Evolutionary conservation across 768 basidiomycete genomes (phyloP).

Genomic region (Lyophyllum decastes): DNA sequence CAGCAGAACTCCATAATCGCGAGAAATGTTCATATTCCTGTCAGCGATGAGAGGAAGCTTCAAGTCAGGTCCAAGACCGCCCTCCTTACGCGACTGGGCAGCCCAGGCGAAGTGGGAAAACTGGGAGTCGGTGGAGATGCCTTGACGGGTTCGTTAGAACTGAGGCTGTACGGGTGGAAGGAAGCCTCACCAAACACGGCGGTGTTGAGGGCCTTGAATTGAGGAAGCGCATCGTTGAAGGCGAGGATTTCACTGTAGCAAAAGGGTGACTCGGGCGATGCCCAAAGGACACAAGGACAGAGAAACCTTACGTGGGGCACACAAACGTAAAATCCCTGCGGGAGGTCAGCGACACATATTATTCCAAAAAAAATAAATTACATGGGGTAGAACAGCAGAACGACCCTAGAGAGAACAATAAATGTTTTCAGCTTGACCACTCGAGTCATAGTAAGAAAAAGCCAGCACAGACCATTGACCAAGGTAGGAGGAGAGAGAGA

Average conservation of each 20-base stretch:
- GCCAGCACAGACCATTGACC: conserved; percentile 73
- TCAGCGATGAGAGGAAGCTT: conserved; percentile 84
- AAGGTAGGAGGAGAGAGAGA: conserved; percentile 70
- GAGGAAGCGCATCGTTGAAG: conserved; percentile 84
- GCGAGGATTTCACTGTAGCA: conserved; percentile 76
- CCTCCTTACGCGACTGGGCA: conserved; percentile 76
- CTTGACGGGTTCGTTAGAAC: conserved; percentile 1
- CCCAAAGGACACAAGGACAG: not conserved
- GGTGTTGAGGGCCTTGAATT: conserved; percentile 74
- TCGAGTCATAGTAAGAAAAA: not conserved
- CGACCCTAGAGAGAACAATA: conserved; percentile 58
- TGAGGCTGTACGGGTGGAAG: not conserved
- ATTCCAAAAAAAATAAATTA: conserved; percentile 34
- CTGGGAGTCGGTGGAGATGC: conserved; percentile 86
- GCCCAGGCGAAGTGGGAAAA: conserved; percentile 90
- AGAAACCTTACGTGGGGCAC: conserved; percentile 69
- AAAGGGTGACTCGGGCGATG: not conserved
- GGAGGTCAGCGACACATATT: not conserved
- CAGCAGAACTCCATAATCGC: conserved; percentile 86
- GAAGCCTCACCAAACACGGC: conserved; percentile 66
- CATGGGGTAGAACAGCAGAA: conserved; percentile 94
- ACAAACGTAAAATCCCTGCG: conserved; percentile 84
- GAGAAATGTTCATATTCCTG: conserved; percentile 74
- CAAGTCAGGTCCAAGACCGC: conserved; percentile 89
- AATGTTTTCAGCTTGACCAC: conserved; percentile 9